Evolutionary conservation across 768 basidiomycete genomes (phyloP), one percentile per base, ranked within the genome.

Genomic region (Tulasnella sp.): DNA sequence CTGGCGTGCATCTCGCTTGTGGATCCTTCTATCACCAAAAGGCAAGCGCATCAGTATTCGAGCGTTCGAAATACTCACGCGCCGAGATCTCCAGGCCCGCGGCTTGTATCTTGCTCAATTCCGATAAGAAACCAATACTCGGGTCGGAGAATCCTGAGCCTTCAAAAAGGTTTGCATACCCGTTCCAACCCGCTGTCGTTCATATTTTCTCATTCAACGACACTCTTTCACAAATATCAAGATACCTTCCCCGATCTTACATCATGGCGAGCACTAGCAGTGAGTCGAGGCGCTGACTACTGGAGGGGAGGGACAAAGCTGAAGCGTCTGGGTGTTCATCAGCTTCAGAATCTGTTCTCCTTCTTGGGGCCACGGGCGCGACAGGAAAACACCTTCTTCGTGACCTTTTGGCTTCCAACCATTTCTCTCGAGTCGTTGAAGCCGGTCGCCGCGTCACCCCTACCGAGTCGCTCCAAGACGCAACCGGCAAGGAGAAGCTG

Each of bases 301-400:
- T 28, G 24, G 64, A 69, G 24, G 24, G n/a, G n/a, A n/a, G n/a
- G n/a, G n/a, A 37, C 12, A 14, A 69, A 31, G 64, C 64, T 28
- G 1, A 69, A 34, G 64, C 34, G 64, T 31, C 34, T 24, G 14
- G 58, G 58, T 60, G 64, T 28, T 69, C 64, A 69, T 14, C 24
- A 69, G 64, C 31, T 69, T 69, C 64, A 31, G 64, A 69, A 34
- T 69, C 64, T 37, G 64, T 69, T 37, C 89, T 95, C 80, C 86
- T 96, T 28, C 82, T 96, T 58, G 94, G 94, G n/a, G 92, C 91
- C 1, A 94, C 94, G 0, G 94, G 94, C 76, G 91, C 91, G 76
- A 88, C 88, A 3, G 94, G 94, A 46, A 89, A 88, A 58, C 86
- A 89, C 60, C 86, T 94, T 69, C 89, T 96, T 22, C 86, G 86